Evolutionary conservation across 306 rosid genomes (phyloP), one percentile per base, ranked within the genome.

Genomic region (Astragalus glycyphyllos): DNA sequence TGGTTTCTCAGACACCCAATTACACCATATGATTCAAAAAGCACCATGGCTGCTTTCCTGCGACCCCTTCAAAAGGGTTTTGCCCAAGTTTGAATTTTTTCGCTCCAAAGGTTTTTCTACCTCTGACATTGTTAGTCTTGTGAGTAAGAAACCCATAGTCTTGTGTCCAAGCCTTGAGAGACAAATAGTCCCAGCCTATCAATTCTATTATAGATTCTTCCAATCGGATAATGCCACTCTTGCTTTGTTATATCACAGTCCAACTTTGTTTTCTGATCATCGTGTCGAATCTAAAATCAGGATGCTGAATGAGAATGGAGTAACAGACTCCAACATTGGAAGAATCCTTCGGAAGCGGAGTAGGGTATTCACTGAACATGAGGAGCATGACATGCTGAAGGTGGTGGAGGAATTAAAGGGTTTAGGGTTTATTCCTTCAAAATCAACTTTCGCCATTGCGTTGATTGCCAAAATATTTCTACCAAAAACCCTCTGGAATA

Each of bases 351-450:
- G 23, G 23, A 20, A 54, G 54, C 38, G 49, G 12, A 13, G 6
- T 20, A 20, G 23, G 4, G 4, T 26, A 17, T 11, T 63, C 5
- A 1, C 1, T 6, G 2, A 11, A 5, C 23, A 20, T 20, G 0
- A 1, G 8, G 11, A 7, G 42, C 37, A 17, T 79, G 26, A 13
- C 26, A 55, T 80, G 20, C 44, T 45, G 48, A 26, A 38, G 67
- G 9, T 5, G 7, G 75, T 81, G 31, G 70, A 65, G 59, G 64
- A 77, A 79, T 75, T 88, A 2, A 76, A 49, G 82, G 72, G 47
- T 20, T 81, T 88, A 82, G 84, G 88, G 5, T 74, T 88, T 67
- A 29, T 81, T 62, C 40, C 80, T 68, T 72, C 16, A 14, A 72
- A 42, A 44, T 3, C 11, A 0, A 42, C 8, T 5, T 83, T 84